Base-by-base conservation (phyloP, 352 stramenopile genomes). In the Globisporangium ultimum region DNA sequence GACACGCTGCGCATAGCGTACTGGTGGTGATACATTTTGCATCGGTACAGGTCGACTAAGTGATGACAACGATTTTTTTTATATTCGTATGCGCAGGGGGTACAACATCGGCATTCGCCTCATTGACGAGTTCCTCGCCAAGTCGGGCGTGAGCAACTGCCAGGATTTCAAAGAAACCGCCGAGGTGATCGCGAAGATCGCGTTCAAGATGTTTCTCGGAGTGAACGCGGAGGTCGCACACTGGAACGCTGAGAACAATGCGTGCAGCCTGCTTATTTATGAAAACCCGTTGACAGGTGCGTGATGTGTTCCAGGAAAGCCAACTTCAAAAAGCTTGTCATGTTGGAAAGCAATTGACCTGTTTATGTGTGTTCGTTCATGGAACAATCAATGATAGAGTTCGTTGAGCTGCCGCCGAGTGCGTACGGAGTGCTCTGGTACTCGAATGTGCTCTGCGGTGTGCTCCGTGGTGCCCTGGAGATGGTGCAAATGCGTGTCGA, bases 141-240 rank as follows among this genome's bases (percentile, higher is more conserved):
- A 99, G 78, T 95, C 91, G 34, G 85, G 93, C 15, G 76, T 95
- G 8, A 72, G 57, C 53, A 71, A 48, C 48, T 97, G 91, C 68
- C 63, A 80, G 54, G 89, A 97, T 69, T 97, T 99, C 46, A 80
- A 80, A 38, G 94, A 98, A 58, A 98, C 96, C 15, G 81, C 91
- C 28, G 94, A 99, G 53, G 89, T 98, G 24, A 84, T 99, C 56
- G 86, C 93, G 40, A 98, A 98, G 61, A 88, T 98, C 24, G 96
- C 93, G 8, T 98, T 99, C 66, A 97, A 97, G 70, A 99, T 99
- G 97, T 99, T 99, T 66, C 70, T 99, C 20, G 97, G 97, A n/a
- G 87, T 99, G 55, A 93, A 84, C 47, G 89, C 84, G 36, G 96
- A 99, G 38, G 84, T 98, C 5, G 59, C 74, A 24, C 85, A 93